These are phyloP conservation scores for Eimeria tenella DNA, from an alignment of 169 alveolate species.

Conservation along the genomic window DNA sequence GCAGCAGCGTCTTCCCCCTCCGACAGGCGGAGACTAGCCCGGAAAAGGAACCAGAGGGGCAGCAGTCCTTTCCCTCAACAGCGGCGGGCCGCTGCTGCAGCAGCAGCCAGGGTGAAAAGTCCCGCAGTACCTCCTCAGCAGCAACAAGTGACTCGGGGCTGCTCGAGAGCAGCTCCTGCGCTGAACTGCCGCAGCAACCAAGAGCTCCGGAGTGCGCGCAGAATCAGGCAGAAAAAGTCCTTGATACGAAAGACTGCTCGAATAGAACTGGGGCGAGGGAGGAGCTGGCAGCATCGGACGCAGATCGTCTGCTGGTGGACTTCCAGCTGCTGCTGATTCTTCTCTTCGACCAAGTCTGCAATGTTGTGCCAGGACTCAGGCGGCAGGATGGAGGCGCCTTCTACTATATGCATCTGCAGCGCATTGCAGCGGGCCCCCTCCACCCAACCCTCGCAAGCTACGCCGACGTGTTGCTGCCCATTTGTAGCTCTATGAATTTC, in stretches of 20 bases:
- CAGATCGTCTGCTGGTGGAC: constrained; percentile 54
- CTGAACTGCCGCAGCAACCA: not conserved
- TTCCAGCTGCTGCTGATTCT: constrained; percentile 69
- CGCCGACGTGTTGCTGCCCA: constrained; percentile 58
- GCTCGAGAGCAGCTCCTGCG: not conserved
- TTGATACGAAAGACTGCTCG: not conserved
- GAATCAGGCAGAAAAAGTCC: not conserved
- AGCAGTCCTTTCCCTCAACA: not conserved
- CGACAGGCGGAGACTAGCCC: not conserved
- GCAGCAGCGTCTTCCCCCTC: constrained; percentile 1
- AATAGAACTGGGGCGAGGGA: not conserved
- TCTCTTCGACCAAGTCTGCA: constrained; percentile 61
- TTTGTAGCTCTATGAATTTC: constrained; percentile 21
- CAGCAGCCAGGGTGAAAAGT: constrained; percentile 23
- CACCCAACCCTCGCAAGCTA: constrained; percentile 58
- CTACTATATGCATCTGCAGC: constrained; percentile 62
- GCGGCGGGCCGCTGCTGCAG: not conserved
- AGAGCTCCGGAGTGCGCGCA: not conserved
- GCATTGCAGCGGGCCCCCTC: constrained; percentile 39
- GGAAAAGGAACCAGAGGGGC: not conserved
- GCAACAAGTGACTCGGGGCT: constrained; percentile 17
- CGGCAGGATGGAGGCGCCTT: constrained; percentile 64
- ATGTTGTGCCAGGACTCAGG: constrained; percentile 44
- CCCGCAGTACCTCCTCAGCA: not conserved
- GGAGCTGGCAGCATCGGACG: not conserved